Evolutionary conservation across 1,284 basidiomycete species (phyloP), one percentile per base, ranked within the genome.

Genomic region (Irpex rosettiformis): DNA sequence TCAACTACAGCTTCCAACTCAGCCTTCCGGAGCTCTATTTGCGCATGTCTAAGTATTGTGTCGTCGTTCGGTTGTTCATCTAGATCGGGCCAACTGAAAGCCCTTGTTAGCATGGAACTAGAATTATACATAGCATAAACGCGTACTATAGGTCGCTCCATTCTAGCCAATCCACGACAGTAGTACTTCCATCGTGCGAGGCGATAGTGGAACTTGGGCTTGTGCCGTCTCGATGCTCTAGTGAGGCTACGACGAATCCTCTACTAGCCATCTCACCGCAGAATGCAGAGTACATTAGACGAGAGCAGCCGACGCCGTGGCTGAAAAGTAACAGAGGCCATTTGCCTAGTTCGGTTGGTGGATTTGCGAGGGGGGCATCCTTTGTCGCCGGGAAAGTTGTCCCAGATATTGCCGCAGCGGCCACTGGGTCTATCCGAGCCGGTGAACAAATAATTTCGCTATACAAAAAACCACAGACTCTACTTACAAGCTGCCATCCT

Each of bases 221-320:
- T 0, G 77, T 77, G 1, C 79, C 78, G 54, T 81, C 78, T 11
- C 76, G 69, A 58, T 79, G 79, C 61, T 80, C 80, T n/a, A 81
- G 71, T 1, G 74, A 77, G 10, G 71, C 75, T 2, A 80, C 78
- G 57, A 79, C 62, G 56, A 74, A 77, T n/a, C 77, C 75, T 24
- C 73, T 66, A 3, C 71, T 72, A 1, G 75, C 75, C 58, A 78
- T 65, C 61, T 76, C 73, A 4, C 76, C 77, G 57, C 76, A 78
- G 49, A 75, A 65, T 1, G 75, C 67, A 27, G 71, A 71, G 67
- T 77, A 77, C 71, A 75, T 76, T 48, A 72, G 64, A 24, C 69
- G 71, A 51, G 71, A 71, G 61, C 73, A 74, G 16, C 73, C 74
- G 5, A 70, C 71, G 16, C 75, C 75, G 57, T 77, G 75, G 49